Base-by-base conservation (phyloP, 2,329 filamentous ascomycete genomes). In the Ophiostoma perfectum region DNA sequence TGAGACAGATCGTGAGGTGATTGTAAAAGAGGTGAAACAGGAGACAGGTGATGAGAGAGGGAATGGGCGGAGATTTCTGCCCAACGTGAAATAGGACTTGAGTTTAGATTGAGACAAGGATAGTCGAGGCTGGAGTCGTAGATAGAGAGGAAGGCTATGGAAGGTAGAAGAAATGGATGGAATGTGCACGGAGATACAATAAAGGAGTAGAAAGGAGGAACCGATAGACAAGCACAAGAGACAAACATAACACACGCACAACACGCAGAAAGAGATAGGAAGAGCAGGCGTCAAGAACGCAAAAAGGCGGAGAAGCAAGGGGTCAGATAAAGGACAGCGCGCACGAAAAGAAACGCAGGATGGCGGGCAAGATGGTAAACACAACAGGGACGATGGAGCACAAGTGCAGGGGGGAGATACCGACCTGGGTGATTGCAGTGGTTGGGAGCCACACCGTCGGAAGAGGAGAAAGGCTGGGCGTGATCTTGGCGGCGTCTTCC, bases 401-500 rank as follows among this genome's bases (percentile, higher is more conserved):
- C n/a, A 27, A 27, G 27, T 27, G 27, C 27, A 27, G 27, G 27
- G 27, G 62, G 62, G 41, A 49, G 41, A 64, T 60, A 66, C 60
- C 65, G 12, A 58, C 58, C 64, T 66, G 63, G 66, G 14, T 45
- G 66, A 70, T 63, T 47, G 55, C 58, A 45, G 36, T 64, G 45
- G 67, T 58, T 65, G 49, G 45, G 18, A 55, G 49, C 49, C 49
- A 69, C 65, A 65, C 49, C 38, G 68, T 69, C 68, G 65, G 65
- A 69, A 65, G 65, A 69, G 68, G 68, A 69, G 68, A 47, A 65
- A 55, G 52, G 49, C 63, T 66, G 60, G 66, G 63, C 66, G 58
- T 38, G 44, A 44, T 49, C 68, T 70, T 67, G 68, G 68, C 68
- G 8, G 65, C 42, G 63, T 7, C 42, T 36, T 42, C 36, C 58